Conservation (phyloP, 768 basidiomycete species). For the Calocera cornea region DNA sequence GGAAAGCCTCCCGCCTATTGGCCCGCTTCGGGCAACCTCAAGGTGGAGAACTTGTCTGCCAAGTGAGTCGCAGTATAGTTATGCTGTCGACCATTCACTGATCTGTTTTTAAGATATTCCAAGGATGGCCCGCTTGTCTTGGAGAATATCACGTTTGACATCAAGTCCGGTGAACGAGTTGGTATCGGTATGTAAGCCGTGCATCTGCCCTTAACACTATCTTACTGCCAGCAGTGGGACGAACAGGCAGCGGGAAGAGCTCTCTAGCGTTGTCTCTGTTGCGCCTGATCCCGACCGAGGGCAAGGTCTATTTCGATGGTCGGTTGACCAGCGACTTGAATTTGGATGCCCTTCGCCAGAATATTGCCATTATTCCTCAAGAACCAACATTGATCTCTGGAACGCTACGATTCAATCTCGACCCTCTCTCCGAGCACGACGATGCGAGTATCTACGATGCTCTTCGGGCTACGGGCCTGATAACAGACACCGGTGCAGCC, state of each 20-base stretch:
- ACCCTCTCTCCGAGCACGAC: constrained; percentile 12
- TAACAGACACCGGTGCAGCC: not conserved
- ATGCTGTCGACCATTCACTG: not conserved
- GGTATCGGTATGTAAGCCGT: constrained; percentile 21
- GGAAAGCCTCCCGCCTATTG: constrained; percentile 28
- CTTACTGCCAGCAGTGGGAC: constrained; percentile 31
- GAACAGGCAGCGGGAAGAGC: constrained; percentile 7
- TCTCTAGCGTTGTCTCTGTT: constrained; percentile 24
- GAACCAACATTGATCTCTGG: constrained; percentile 10
- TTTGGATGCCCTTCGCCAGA: constrained; percentile 21
- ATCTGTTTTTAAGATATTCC: not conserved
- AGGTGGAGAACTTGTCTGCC: constrained; percentile 25
- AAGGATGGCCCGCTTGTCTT: not conserved
- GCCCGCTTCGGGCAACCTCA: constrained; percentile 28
- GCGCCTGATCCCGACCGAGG: constrained; percentile 26
- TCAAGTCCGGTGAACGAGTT: not conserved
- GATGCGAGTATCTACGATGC: constrained; percentile 13
- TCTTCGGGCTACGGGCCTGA: constrained; percentile 28
- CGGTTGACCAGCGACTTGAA: constrained; percentile 21
- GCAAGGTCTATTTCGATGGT: constrained; percentile 24
- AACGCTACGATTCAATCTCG: constrained; percentile 12
- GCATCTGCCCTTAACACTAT: not conserved
- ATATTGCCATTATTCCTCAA: constrained; percentile 25
- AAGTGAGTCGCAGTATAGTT: constrained; percentile 27
- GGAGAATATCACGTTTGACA: not conserved